Evolutionary conservation across 176 grass and related monocot species (phyloP).

Genomic region (Saccharum spontaneum): DNA sequence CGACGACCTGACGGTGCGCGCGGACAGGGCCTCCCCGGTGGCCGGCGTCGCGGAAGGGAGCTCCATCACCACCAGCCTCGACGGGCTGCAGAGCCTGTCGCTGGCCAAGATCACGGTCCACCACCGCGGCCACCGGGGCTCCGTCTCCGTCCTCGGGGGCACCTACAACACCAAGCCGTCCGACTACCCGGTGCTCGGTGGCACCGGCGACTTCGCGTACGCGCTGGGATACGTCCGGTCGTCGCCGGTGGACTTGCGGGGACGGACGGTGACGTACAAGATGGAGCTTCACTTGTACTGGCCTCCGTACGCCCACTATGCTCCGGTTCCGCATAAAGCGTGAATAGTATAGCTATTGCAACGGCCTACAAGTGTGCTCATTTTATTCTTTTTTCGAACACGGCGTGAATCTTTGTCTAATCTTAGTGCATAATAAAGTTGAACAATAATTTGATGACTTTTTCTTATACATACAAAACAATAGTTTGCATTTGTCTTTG

Average conservation of each 20-base stretch:
- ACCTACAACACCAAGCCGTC: constrained; percentile 64
- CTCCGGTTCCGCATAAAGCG: not conserved
- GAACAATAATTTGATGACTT: not conserved
- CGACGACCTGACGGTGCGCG: constrained; percentile 57
- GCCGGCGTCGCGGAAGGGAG: constrained; percentile 57
- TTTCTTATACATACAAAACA: too few species aligned
- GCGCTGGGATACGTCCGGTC: constrained; percentile 46
- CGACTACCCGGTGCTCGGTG: constrained; percentile 55
- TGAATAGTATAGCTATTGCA: too few species aligned
- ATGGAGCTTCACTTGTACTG: constrained; percentile 42
- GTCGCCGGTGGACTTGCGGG: constrained; percentile 36
- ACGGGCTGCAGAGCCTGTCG: constrained; percentile 63
- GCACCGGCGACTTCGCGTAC: constrained; percentile 65
- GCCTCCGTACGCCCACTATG: constrained; percentile 24
- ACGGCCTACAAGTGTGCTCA: not conserved
- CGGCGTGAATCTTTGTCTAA: not conserved
- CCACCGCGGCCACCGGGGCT: constrained; percentile 55
- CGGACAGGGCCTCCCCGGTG: constrained; percentile 37
- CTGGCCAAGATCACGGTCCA: constrained; percentile 59
- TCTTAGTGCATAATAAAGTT: not conserved
- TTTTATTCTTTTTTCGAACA: not conserved
- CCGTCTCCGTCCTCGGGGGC: constrained; percentile 61
- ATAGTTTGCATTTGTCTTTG: too few species aligned
- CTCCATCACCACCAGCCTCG: constrained; percentile 64
- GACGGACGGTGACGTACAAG: constrained; percentile 27